Percentiles rank a stretch among this genome's conserved stretches.
phyloP scores from a whole-genome alignment of 768 basidiomycete genomes.

The Agaricus blazei region DNA sequence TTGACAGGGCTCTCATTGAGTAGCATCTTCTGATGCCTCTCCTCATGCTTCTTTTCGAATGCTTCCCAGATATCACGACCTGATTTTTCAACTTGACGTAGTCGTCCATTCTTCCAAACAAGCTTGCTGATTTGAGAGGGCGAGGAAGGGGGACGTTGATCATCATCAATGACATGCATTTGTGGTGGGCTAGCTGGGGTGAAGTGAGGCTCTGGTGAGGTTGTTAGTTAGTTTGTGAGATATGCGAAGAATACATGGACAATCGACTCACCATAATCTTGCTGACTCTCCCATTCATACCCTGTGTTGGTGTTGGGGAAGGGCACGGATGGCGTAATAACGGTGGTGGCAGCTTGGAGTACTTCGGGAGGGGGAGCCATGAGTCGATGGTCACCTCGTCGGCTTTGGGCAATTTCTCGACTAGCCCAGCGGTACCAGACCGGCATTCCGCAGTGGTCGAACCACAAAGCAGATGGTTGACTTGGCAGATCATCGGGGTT shows the following conservation, averaged over 20 bases:
- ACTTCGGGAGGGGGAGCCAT: background rate
- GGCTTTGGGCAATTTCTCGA: background rate
- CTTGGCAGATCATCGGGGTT: background rate
- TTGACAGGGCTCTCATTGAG: background rate
- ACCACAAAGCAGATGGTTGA: background rate
- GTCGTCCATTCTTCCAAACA: background rate
- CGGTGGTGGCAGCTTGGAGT: background rate
- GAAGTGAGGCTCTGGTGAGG: background rate
- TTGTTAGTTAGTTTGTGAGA: background rate
- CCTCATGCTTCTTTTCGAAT: no score
- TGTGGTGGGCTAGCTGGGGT: background rate
- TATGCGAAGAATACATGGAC: background rate
- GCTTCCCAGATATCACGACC: background rate
- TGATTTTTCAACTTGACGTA: no score
- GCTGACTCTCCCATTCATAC: no score
- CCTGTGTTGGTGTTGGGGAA: no score
- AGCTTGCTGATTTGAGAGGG: background rate
- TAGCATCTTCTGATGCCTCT: background rate
- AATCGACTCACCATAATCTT: no score
- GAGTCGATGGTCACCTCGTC: background rate
- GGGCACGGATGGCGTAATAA: background rate
- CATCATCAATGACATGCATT: no score
- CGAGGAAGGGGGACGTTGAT: background rate
- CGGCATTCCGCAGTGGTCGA: background rate
- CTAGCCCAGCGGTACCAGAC: background rate